Base-by-base conservation (phyloP, 129 eudicot species). In the Flaveria linearis region DNA sequence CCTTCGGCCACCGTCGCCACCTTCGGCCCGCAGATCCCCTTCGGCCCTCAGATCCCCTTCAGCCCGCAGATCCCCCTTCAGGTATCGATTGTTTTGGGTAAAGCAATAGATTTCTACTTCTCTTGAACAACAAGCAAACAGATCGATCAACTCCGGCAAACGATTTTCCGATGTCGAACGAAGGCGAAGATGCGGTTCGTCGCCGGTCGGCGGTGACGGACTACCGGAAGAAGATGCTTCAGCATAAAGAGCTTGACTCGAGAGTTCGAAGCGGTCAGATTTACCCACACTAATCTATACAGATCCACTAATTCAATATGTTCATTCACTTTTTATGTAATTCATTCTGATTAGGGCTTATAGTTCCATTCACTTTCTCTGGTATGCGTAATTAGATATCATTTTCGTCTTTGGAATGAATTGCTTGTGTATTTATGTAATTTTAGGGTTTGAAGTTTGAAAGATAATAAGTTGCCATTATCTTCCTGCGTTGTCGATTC, bases 191-290 rank as follows among this genome's bases (percentile, higher is more conserved):
- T 46, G 99, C 85, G 22, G 96, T 76, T 39, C 97, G 99, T 26
- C 96, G 97, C 69, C 93, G 92, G n/a, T 68, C 76, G 4, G 89
- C 85, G 42, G 68, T 82, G 13, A 76, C 88, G n/a, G 99, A 95
- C 9, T 91, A 95, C 83, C 84, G 92, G 75, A 91, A 91, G 64
- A 95, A 91, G 84, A 85, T 91, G 22, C 94, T 95, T 17, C 96
- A 79, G 26, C 99, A 95, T 47, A 92, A 87, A 65, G 99, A 95
- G 79, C 96, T 95, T 43, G 97, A 91, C 68, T 88, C 96, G 43
- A 79, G 99, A 52, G 96, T 87, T 78, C 92, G 97, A 47, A 76
- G 82, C 75, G 97, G 98, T 94, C 50, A 67, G 60, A 45, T 28
- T 66, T 22, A 42, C 17, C 18, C 26, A 30, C 57, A 66, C 62